Evolutionary conservation across 768 basidiomycete species (phyloP).

Genomic region (Brasilioporus rufonigricans): DNA sequence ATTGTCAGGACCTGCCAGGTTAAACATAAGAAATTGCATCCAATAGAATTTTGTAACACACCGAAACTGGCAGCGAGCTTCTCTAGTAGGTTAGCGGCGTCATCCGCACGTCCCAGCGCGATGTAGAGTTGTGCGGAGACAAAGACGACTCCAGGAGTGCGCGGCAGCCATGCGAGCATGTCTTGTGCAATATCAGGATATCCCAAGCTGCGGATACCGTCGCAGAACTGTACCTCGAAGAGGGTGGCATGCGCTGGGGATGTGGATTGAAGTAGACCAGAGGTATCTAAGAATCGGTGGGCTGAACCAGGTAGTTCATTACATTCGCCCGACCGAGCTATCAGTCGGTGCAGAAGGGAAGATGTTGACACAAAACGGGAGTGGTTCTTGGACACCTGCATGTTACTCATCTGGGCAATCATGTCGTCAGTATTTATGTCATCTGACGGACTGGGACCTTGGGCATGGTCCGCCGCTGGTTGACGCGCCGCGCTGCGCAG

Average conservation of each 20-base stretch:
- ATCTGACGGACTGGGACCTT: conserved; percentile 32
- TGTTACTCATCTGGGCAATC: conserved; percentile 60
- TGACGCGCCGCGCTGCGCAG: conserved; percentile 60
- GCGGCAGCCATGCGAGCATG: conserved; percentile 73
- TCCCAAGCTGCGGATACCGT: conserved; percentile 61
- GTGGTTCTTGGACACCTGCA: conserved; percentile 62
- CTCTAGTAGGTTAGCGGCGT: conserved; percentile 71
- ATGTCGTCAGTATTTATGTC: conserved; percentile 59
- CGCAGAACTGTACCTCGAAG: conserved; percentile 71
- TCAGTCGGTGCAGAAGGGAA: conserved; percentile 63
- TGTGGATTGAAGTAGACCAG: conserved; percentile 64
- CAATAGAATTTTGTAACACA: conserved; percentile 35
- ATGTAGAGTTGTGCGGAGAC: conserved; percentile 68
- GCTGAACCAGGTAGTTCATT: conserved; percentile 55
- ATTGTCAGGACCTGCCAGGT: conserved; percentile 43
- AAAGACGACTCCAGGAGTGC: conserved; percentile 73
- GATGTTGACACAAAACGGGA: conserved; percentile 49
- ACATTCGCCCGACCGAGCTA: conserved; percentile 49
- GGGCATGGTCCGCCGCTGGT: conserved; percentile 42
- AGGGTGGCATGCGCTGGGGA: conserved; percentile 66
- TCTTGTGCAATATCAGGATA: conserved; percentile 61
- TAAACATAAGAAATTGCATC: neutral
- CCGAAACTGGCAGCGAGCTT: conserved; percentile 75
- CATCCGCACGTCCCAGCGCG: conserved; percentile 63
- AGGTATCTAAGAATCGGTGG: conserved; percentile 67